Percentiles rank a stretch among this genome's conserved stretches.
phyloP scores from a whole-genome alignment of 2,329 filamentous ascomycete species.

The Ophiobolus disseminans region DNA sequence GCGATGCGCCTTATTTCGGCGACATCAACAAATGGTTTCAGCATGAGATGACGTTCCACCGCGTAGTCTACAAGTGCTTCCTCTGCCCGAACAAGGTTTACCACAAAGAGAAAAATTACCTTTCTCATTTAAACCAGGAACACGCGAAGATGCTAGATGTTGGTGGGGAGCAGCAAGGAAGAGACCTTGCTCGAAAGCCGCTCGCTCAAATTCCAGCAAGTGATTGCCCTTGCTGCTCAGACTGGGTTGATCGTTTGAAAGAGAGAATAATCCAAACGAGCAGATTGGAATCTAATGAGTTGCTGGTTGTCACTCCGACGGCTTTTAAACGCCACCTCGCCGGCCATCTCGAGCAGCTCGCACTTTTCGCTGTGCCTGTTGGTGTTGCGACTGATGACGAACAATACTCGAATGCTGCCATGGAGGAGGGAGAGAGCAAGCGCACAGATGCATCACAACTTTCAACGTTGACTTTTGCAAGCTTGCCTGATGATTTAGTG shows the following conservation, averaged over 20 bases:
- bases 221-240: constrained; percentile 25
- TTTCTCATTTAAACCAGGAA: constrained; percentile 12
- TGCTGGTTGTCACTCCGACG: constrained; percentile 11
- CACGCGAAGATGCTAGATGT: constrained; percentile 12
- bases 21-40: constrained; percentile 26
- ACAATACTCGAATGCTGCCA: no score
- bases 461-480: no score
- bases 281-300: neutral
- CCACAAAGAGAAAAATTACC: constrained; percentile 4
- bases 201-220: constrained; percentile 16
- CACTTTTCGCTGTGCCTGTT: constrained; percentile 22
- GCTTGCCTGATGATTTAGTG: no score
- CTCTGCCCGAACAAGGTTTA: constrained; percentile 15
- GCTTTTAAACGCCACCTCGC: constrained; percentile 27
- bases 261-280: neutral
- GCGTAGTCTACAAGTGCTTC: constrained; percentile 13
- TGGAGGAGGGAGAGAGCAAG: no score
- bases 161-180: constrained; percentile 1
- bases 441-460: no score
- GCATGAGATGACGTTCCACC: constrained; percentile 26
- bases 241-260: neutral
- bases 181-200: constrained; percentile 12
- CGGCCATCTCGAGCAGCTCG: constrained; percentile 25
- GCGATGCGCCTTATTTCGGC: constrained; percentile 14
- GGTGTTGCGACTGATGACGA: no score